Evolutionary conservation across 345 rosid genomes (phyloP), one percentile per base, ranked within the genome.

Genomic region (Camelina laxa): DNA sequence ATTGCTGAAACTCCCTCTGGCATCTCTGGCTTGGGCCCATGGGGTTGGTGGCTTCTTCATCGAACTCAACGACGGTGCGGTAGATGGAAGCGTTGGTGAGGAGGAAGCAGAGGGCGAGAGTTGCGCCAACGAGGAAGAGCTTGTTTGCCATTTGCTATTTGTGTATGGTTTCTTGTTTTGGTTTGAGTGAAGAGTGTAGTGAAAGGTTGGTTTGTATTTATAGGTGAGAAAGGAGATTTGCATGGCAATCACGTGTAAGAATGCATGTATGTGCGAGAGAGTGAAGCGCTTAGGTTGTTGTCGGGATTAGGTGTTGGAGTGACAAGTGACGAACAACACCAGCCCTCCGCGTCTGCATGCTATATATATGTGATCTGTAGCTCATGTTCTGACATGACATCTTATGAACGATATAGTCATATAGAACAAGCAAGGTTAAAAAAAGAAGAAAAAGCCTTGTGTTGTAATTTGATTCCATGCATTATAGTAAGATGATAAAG

Each of bases 81-180:
- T 71, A 60, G 60, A 60, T 71, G 48, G 75, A 70, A 19, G 75
- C 75, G 58, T 70, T 70, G 15, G 75, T 10, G 15, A 70, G 45
- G 38, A 70, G 75, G 75, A 70, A 38, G 55, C 15, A 70, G 16
- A 71, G 54, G 27, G 75, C 47, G 33, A 71, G 65, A 35, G 75
- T 36, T 13, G 68, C 67, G 22, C 10, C 50, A 38, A 60, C 48
- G 12, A 71, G 66, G 51, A 50, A 48, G 39, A 71, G 27, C 38
- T 60, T 70, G 61, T 67, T 57, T 15, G 75, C 75, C 68, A 71
- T 71, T 50, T 38, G 60, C 4, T 21, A 15, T 1, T 4, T 24
- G 55, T 19, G 50, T 38, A 4, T 19, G 14, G 22, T 15, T 22
- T 4, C 31, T 31, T 69, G 63, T 17, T 14, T 27, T 21, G 27